Evolutionary conservation across 306 rosid species (phyloP).

Genomic region (Vigna radiata): DNA sequence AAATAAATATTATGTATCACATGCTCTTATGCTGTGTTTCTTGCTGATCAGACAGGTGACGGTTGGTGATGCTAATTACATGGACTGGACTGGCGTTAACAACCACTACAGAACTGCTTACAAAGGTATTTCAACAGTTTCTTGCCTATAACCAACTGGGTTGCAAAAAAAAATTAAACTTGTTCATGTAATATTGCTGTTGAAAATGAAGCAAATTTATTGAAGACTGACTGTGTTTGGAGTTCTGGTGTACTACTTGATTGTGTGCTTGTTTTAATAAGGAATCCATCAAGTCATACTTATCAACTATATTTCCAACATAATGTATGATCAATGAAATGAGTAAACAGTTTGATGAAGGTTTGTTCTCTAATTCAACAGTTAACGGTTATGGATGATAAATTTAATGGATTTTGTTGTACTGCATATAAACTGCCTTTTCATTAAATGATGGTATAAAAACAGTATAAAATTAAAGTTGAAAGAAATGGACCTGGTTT

Average conservation of each 20-base stretch:
- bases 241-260: background rate
- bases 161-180: background rate
- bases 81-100: slow-evolving; percentile 81
- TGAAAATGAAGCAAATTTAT: background rate
- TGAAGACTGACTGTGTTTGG: background rate
- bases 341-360: background rate
- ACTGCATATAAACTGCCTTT: background rate
- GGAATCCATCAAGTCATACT: background rate
- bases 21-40: background rate
- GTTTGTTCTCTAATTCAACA: background rate
- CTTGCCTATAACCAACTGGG: background rate
- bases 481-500: background rate
- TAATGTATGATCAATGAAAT: slow-evolving; percentile 8
- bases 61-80: slow-evolving; percentile 54
- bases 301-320: background rate
- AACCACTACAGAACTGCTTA: slow-evolving; percentile 61
- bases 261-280: background rate
- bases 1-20: background rate
- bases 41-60: slow-evolving; percentile 54
- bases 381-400: background rate
- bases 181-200: background rate
- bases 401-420: background rate
- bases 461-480: background rate
- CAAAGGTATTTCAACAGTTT: slow-evolving; percentile 60
- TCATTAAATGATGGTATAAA: background rate